Evolutionary conservation across 1,139 yeast genomes (phyloP).

Genomic region (Hansenula sp.): DNA sequence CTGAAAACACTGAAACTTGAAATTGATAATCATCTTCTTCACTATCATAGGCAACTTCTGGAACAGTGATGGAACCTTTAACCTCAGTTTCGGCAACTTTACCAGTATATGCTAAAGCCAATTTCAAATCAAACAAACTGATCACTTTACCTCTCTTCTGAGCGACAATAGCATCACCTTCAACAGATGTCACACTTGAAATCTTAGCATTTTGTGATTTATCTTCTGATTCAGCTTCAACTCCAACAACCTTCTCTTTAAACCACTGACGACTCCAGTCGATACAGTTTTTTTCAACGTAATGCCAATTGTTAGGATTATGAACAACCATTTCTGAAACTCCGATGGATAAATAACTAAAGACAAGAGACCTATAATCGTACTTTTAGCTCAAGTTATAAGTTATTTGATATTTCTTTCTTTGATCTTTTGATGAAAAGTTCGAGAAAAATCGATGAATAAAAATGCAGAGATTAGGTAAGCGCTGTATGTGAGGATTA

Average conservation of each 20-base stretch:
- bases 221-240: slow-evolving; percentile 33
- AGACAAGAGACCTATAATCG: no score
- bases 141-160: slow-evolving; percentile 97
- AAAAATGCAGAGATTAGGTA: neutral
- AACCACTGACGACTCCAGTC: slow-evolving; percentile 86
- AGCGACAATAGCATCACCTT: slow-evolving; percentile 94
- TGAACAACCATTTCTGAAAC: slow-evolving; percentile 53
- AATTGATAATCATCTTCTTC: slow-evolving; percentile 83
- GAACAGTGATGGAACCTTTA: slow-evolving; percentile 73
- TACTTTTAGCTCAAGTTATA: no score
- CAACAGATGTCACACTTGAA: slow-evolving; percentile 59
- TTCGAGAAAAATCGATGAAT: slow-evolving; percentile 1
- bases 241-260: slow-evolving; percentile 49
- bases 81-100: slow-evolving; percentile 31
- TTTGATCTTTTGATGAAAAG: neutral
- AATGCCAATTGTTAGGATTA: slow-evolving; percentile 88
- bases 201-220: slow-evolving; percentile 33
- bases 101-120: slow-evolving; percentile 62
- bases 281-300: slow-evolving; percentile 98
- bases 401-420: neutral
- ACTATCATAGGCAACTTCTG: slow-evolving; percentile 95
- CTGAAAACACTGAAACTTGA: slow-evolving; percentile 63
- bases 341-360: neutral
- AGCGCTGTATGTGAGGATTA: neutral
- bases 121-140: slow-evolving; percentile 76